phyloP scores from a whole-genome alignment of 2,329 filamentous ascomycete genomes.

The Verticillium albo-atrum region DNA sequence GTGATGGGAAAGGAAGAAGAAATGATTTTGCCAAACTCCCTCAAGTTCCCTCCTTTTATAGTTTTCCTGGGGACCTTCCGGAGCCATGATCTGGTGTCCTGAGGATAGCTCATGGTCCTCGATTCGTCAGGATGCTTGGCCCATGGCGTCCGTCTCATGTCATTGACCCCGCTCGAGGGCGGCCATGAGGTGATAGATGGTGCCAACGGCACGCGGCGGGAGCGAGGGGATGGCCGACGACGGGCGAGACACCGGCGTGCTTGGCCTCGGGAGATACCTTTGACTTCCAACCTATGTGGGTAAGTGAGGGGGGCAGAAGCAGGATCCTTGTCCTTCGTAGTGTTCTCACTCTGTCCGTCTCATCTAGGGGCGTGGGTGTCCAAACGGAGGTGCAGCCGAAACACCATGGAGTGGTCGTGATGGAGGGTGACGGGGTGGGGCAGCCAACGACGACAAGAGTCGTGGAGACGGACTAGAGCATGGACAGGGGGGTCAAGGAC shows the following conservation, averaged over 20 bases:
- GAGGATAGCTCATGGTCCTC: slow-evolving; percentile 37
- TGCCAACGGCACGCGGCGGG: slow-evolving; percentile 18
- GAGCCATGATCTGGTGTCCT: slow-evolving; percentile 27
- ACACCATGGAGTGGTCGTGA: neutral
- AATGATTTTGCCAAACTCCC: slow-evolving; percentile 27
- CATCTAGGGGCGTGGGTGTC: neutral
- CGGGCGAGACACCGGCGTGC: neutral
- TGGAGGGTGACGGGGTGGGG: neutral
- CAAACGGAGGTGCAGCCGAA: neutral
- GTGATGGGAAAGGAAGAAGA: slow-evolving; percentile 35
- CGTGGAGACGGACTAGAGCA: neutral
- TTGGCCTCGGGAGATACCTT: neutral
- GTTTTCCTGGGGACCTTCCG: slow-evolving; percentile 37
- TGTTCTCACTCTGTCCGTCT: neutral
- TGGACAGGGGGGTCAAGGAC: neutral
- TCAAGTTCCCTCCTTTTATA: slow-evolving; percentile 60
- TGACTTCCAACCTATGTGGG: neutral
- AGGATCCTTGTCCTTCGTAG: neutral
- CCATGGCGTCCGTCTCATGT: slow-evolving; percentile 11
- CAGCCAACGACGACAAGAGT: neutral
- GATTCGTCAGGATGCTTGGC: slow-evolving; percentile 34
- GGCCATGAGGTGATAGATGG: slow-evolving; percentile 27
- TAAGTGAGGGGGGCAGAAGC: neutral
- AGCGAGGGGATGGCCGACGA: slow-evolving; percentile 10
- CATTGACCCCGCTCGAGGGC: slow-evolving; percentile 35